Evolutionary conservation across 2,329 filamentous ascomycete species (phyloP), one percentile per base, ranked within the genome.

Genomic region (Penicillium capsulatum): DNA sequence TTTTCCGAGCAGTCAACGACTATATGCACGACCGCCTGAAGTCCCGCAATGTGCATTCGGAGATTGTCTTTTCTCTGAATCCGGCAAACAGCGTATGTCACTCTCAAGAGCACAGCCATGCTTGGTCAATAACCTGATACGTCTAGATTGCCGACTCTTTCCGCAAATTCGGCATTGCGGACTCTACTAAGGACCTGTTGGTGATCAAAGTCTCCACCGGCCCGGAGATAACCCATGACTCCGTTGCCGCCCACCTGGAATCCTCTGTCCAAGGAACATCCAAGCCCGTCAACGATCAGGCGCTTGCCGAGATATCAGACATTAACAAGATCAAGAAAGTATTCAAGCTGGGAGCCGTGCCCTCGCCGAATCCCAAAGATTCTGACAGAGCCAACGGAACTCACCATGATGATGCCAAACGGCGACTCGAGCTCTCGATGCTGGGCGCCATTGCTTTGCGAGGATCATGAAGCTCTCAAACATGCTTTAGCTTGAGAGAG

Each of bases 141-240:
- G 26, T 14, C 15, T 52, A 94, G 88, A 97, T 98, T 58, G 79
- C 88, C 36, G 90, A 96, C 54, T 83, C 89, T 0, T 97, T 97
- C 66, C 83, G 87, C 20, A 83, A 84, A 38, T 95, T 92, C 58
- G 92, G 92, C 33, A 81, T 97, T 42, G 72, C 77, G 1, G 79
- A 86, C 9, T 69, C 73, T 8, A 92, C 84, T 2, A 81, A 75
- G 31, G 67, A 82, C 51, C 66, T 98, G n/a, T 69, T 96, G 2
- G 81, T 86, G 5, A 74, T 96, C 57, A 97, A 96, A 61, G 74
- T 97, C 16, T 75, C 81, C 7, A 72, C 75, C 11, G 70, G 72
- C 0, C 65, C 70, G 32, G 61, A 66, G 22, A 64, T 70, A 32
- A 68, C 72, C 4, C 60, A 68, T 32, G 64, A 71, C n/a, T 67